These are phyloP conservation scores for Lactuca saligna DNA, from an alignment of 129 eudicot species.

Conservation along the genomic window DNA sequence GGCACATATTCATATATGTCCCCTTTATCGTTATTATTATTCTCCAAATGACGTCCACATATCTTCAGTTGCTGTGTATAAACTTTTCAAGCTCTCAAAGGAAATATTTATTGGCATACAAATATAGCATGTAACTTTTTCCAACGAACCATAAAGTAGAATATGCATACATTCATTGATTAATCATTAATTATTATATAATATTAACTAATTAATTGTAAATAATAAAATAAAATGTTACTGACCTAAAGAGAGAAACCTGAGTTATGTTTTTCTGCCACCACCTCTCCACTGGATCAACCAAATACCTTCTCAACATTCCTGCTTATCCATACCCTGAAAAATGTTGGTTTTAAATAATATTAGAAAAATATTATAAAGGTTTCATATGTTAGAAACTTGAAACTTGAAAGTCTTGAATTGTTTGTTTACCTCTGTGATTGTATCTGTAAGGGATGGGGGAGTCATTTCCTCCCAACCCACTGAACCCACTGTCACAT, in stretches of 20 bases:
- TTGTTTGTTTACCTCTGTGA: too few relatives aligned
- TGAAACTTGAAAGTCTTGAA: too few relatives aligned
- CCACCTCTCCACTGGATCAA: slow-evolving; percentile 97
- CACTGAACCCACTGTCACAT: too few relatives aligned
- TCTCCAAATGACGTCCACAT: slow-evolving; percentile 10
- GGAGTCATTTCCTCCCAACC: too few relatives aligned
- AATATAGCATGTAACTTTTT: slow-evolving; percentile 12
- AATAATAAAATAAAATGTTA: neutral
- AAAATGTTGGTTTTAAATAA: too few relatives aligned
- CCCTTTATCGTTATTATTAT: slow-evolving; percentile 1
- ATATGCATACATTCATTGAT: neutral
- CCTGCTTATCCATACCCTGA: slow-evolving; percentile 96
- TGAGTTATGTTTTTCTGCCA: slow-evolving; percentile 91
- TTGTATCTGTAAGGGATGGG: too few relatives aligned
- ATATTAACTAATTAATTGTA: neutral
- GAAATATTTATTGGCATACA: slow-evolving; percentile 11
- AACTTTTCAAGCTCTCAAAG: slow-evolving; percentile 7
- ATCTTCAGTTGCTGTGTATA: neutral
- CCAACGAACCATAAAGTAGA: slow-evolving; percentile 8
- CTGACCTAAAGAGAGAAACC: slow-evolving; percentile 78
- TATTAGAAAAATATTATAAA: too few relatives aligned
- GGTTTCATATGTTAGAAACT: too few relatives aligned
- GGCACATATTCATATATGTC: slow-evolving; percentile 13
- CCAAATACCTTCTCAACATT: slow-evolving; percentile 78
- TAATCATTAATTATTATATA: neutral